These are phyloP conservation scores for Hymenoscyphus salicellus DNA, from an alignment of 2,329 filamentous ascomycete species.

Conservation along the genomic window DNA sequence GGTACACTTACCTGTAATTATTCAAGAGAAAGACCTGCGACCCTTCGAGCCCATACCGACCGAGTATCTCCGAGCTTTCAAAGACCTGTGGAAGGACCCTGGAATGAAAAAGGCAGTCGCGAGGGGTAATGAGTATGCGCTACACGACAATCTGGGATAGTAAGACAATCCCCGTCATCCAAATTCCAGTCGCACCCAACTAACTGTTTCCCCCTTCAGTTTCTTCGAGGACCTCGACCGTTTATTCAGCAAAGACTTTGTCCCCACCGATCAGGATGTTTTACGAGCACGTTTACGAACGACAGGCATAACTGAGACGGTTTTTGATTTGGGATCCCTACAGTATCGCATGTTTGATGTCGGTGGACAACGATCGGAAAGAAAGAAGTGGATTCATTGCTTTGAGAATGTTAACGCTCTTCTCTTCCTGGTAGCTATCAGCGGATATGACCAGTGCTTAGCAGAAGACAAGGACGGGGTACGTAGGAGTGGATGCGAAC, in stretches of 20 bases:
- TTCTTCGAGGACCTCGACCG: constrained; percentile 79
- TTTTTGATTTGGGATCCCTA: constrained; percentile 86
- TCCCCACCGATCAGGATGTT: constrained; percentile 92
- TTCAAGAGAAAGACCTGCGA: constrained; percentile 77
- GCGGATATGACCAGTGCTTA: constrained; percentile 92
- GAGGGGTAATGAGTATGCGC: constrained; percentile 92
- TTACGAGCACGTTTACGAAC: constrained; percentile 85
- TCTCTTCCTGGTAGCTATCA: constrained; percentile 90
- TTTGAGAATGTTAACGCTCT: constrained; percentile 81
- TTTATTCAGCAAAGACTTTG: constrained; percentile 71
- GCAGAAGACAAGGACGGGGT: constrained; percentile 96
- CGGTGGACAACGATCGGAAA: constrained; percentile 69
- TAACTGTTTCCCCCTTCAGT: constrained; percentile 46
- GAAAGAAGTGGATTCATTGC: constrained; percentile 78
- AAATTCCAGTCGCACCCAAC: constrained; percentile 10
- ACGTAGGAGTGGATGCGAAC: constrained; percentile 41
- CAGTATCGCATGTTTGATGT: constrained; percentile 92
- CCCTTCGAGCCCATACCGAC: constrained; percentile 75
- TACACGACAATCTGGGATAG: constrained; percentile 95
- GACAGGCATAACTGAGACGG: constrained; percentile 92
- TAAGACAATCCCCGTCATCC: constrained; percentile 47
- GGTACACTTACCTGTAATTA: constrained; percentile 75
- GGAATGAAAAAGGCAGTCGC: constrained; percentile 85
- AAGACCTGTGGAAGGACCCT: constrained; percentile 75
- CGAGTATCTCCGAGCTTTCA: constrained; percentile 78